Percentiles rank a stretch among this genome's conserved stretches.
phyloP scores from a whole-genome alignment of 768 basidiomycete genomes.

The Scleroderma bovista region DNA sequence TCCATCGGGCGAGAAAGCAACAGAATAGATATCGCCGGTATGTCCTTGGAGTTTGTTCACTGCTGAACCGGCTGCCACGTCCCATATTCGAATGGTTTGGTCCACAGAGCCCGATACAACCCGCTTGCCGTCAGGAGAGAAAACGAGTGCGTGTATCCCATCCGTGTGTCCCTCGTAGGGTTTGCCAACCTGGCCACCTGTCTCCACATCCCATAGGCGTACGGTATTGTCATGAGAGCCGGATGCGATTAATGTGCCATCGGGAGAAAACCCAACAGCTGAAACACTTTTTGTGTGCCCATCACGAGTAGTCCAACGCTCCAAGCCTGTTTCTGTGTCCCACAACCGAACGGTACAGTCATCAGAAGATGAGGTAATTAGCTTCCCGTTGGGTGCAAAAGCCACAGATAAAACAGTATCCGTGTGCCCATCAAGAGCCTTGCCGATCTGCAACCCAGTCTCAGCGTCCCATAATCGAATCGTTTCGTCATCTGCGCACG shows the following conservation, averaged over 20 bases:
- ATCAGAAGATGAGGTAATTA: conserved; percentile 6
- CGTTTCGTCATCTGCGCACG: conserved; percentile 6
- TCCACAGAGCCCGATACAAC: conserved; percentile 1
- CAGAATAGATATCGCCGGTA: background rate
- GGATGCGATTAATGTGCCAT: background rate
- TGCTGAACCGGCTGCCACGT: conserved; percentile 3
- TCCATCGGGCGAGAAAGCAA: conserved; percentile 11
- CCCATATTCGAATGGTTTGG: background rate
- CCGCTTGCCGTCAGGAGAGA: conserved; percentile 6
- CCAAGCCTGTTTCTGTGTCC: conserved; percentile 1
- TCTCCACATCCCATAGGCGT: background rate
- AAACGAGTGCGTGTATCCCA: background rate
- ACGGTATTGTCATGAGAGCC: background rate
- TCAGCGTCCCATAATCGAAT: conserved; percentile 8
- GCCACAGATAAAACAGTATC: conserved; percentile 5
- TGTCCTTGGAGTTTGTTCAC: conserved; percentile 1
- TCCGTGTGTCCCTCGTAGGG: background rate
- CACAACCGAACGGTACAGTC: conserved; percentile 14
- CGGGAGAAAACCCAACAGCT: background rate
- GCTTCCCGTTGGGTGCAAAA: conserved; percentile 12
- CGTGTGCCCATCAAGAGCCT: conserved; percentile 7
- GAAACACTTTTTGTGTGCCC: background rate
- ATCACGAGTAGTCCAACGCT: background rate
- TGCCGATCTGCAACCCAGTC: conserved; percentile 1
- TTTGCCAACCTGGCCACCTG: background rate